phyloP scores from a whole-genome alignment of 805 yeast species.

The Lachancea sp. region DNA sequence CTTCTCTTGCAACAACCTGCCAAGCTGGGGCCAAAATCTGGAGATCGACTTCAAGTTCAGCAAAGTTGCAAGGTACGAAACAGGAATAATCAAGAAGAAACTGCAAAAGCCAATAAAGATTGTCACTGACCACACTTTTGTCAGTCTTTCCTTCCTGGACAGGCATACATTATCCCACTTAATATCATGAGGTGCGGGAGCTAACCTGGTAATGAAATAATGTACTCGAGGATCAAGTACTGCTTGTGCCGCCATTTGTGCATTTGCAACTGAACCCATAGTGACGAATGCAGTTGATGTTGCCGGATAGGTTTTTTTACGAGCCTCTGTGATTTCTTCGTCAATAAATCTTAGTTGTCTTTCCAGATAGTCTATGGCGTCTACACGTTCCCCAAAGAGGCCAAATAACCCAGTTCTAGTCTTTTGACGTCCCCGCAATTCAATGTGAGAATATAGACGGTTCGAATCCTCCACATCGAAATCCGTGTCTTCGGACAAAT shows the following conservation, averaged over 20 bases:
- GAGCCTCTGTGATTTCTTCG: slow-evolving; percentile 56
- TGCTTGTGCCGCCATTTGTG: slow-evolving; percentile 95
- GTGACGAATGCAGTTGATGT: slow-evolving; percentile 92
- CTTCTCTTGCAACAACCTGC: slow-evolving; percentile 54
- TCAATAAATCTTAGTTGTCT: slow-evolving; percentile 64
- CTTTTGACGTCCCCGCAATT: slow-evolving; percentile 49
- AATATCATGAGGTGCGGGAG: slow-evolving; percentile 95
- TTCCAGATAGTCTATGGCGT: slow-evolving; percentile 74
- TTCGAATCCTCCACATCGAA: slow-evolving; percentile 14
- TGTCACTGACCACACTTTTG: slow-evolving; percentile 42
- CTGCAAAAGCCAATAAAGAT: slow-evolving; percentile 44
- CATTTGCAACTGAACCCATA: slow-evolving; percentile 90
- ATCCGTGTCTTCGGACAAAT: not conserved
- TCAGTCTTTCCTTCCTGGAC: slow-evolving; percentile 62
- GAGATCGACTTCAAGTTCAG: slow-evolving; percentile 72
- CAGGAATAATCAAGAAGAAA: slow-evolving; percentile 72
- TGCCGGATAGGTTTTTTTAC: slow-evolving; percentile 65
- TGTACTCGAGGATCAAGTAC: slow-evolving; percentile 85
- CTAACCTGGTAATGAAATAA: slow-evolving; percentile 71
- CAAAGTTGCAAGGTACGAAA: slow-evolving; percentile 75
- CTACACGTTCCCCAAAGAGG: slow-evolving; percentile 60
- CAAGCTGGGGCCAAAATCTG: slow-evolving; percentile 78
- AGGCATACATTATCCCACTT: slow-evolving; percentile 88
- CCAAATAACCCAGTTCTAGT: slow-evolving; percentile 57
- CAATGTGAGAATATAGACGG: slow-evolving; percentile 23